These are phyloP conservation scores for Chenopodium formosanum DNA, from an alignment of 148 eudicot species.

Conservation along the genomic window DNA sequence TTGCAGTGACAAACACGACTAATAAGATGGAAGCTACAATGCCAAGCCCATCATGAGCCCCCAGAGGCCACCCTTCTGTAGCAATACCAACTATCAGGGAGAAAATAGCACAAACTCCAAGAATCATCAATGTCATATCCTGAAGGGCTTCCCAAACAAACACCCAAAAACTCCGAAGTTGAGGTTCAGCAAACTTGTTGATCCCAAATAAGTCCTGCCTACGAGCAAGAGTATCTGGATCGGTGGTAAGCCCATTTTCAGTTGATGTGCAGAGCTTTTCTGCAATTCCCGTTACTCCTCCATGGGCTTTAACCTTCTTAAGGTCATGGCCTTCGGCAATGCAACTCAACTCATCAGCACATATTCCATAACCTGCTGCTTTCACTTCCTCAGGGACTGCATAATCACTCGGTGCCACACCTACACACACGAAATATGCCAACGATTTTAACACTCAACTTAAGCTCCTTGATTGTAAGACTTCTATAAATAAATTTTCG, in stretches of 20 bases:
- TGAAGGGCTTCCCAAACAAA: conserved; percentile 97
- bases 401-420: conserved; percentile 67
- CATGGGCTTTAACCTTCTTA: conserved; percentile 70
- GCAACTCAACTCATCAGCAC: conserved; percentile 79
- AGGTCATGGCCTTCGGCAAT: conserved; percentile 81
- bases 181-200: conserved; percentile 77
- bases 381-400: conserved; percentile 68
- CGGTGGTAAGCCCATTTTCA: conserved; percentile 49
- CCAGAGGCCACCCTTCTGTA: conserved; percentile 93
- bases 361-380: conserved; percentile 75
- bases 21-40: conserved; percentile 83
- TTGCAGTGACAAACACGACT: conserved; percentile 93
- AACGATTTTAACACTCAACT: not conserved
- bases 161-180: conserved; percentile 68
- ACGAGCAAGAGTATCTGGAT: conserved; percentile 31
- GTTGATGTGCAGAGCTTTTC: conserved; percentile 64
- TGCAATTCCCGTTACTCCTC: conserved; percentile 65
- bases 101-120: conserved; percentile 83
- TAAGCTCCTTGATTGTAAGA: not conserved
- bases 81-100: conserved; percentile 87
- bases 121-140: conserved; percentile 98
- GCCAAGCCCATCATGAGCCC: conserved; percentile 96
- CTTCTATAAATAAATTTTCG: too few relatives aligned
- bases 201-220: conserved; percentile 70
- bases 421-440: conserved; percentile 31